phyloP scores from a whole-genome alignment of 441 rosid genomes.

The Gossypium trilobum region DNA sequence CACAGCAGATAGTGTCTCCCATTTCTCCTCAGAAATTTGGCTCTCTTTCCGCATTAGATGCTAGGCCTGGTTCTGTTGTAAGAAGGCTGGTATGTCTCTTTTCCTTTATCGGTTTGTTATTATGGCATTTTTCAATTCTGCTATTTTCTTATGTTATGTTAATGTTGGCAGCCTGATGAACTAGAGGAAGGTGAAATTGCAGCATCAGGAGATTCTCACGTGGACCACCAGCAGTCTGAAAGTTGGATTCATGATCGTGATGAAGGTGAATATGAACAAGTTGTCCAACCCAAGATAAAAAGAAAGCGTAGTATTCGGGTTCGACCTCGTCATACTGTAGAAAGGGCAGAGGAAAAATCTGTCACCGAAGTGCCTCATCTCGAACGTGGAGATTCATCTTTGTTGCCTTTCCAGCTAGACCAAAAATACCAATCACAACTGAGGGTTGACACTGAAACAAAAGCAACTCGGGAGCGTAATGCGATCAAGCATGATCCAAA shows the following conservation, averaged over 20 bases:
- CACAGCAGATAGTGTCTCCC: conserved; percentile 63
- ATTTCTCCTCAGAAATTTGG: conserved; percentile 88
- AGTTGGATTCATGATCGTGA: conserved; percentile 94
- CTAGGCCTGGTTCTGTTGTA: conserved; percentile 72
- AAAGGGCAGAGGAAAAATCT: conserved; percentile 52
- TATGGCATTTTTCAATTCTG: conserved; percentile 8
- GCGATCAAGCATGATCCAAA: conserved; percentile 57
- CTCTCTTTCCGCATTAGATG: conserved; percentile 90
- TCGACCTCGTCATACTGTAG: conserved; percentile 74
- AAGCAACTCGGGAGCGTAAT: conserved; percentile 31
- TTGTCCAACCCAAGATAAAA: conserved; percentile 89
- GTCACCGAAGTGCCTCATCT: conserved; percentile 37
- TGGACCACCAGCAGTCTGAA: conserved; percentile 85
- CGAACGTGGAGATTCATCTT: conserved; percentile 46
- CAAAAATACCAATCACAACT: conserved; percentile 56
- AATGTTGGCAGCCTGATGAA: conserved; percentile 62
- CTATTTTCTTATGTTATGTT: conserved; percentile 20
- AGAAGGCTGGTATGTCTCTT: conserved; percentile 63
- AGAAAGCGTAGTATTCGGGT: conserved; percentile 90
- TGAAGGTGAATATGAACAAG: conserved; percentile 97
- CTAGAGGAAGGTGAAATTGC: conserved; percentile 98
- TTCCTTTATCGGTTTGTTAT: conserved; percentile 14
- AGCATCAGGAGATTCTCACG: conserved; percentile 82
- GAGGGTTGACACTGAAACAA: conserved; percentile 48
- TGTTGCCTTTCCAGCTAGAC: conserved; percentile 43